Evolutionary conservation across 116 monocot species (phyloP), one percentile per base, ranked within the genome.

Genomic region (Cymodocea nodosa): DNA sequence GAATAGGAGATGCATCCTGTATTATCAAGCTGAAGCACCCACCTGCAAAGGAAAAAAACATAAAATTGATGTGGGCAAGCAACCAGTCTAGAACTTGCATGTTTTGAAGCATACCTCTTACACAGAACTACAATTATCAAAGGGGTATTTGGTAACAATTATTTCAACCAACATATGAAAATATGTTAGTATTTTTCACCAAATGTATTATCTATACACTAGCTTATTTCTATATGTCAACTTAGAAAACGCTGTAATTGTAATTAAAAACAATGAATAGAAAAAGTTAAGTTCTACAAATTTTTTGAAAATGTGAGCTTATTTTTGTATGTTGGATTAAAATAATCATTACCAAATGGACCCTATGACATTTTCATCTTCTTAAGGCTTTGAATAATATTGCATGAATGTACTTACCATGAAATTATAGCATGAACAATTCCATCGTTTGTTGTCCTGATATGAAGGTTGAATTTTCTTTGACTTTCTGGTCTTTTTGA

Each of bases 1-100:
- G 92, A 92, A 68, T 99, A 99, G 35, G 84, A 83, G n/a, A 92
- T 69, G 71, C 78, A 77, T 13, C 92, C 98, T 18, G 81, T 80
- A 68, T 61, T 50, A 60, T 99, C 98, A 84, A 99, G 82, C 69
- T 89, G 92, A 82, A 99, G 89, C 24, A 99, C 86, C 98, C 98
- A 99, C 97, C 97, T 97, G 70, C 59, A 77, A 44, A 62, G 25
- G 61, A 17, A 64, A 63, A 60, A 17, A 64, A 63, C 52, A 35
- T 56, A 23, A n/a, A 68, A 51, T 51, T 65, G 13, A 25, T 60
- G 7, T 4, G 18, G n/a, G 36, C 35, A 25, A 50, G 23, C 8
- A 22, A 49, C 6, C 64, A 64, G 4, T 23, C 24, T 10, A 20
- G 23, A 49, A 62, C 7, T 36, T 62, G 44, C 44, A 44, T 37